These are phyloP conservation scores for Vaccinium macrocarpon DNA, from an alignment of 148 eudicot species.

Conservation along the genomic window DNA sequence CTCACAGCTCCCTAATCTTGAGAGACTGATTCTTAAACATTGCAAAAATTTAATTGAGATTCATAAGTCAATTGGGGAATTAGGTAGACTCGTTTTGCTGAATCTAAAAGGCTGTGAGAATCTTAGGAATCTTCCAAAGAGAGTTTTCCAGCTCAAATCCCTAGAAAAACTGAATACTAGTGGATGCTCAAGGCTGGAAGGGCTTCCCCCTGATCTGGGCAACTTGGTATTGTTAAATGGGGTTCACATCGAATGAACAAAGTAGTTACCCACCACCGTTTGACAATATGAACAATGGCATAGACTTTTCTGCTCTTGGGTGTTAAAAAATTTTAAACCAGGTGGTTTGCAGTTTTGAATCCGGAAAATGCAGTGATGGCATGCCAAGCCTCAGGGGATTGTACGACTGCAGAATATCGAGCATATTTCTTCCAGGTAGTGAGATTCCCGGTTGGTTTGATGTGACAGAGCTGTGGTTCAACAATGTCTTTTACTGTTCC, in stretches of 20 bases:
- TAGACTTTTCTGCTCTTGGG: neutral
- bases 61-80: slow-evolving; percentile 15
- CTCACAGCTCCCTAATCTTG: slow-evolving; percentile 16
- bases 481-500: neutral
- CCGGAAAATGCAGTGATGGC: neutral
- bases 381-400: neutral
- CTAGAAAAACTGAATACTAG: neutral
- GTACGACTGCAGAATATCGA: neutral
- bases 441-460: slow-evolving; percentile 1
- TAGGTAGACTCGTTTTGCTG: slow-evolving; percentile 8
- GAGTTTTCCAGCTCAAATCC: slow-evolving; percentile 5
- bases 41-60: slow-evolving; percentile 11
- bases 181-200: neutral
- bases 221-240: neutral
- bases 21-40: slow-evolving; percentile 11
- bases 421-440: neutral
- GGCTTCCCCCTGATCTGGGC: neutral
- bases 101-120: slow-evolving; percentile 10
- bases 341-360: neutral
- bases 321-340: neutral
- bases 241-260: neutral
- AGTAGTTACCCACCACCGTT: no score
- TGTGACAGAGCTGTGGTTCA: neutral
- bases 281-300: neutral
- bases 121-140: slow-evolving; percentile 9